phyloP scores from a whole-genome alignment of 768 basidiomycete species.

The Multifurca ochricompacta region DNA sequence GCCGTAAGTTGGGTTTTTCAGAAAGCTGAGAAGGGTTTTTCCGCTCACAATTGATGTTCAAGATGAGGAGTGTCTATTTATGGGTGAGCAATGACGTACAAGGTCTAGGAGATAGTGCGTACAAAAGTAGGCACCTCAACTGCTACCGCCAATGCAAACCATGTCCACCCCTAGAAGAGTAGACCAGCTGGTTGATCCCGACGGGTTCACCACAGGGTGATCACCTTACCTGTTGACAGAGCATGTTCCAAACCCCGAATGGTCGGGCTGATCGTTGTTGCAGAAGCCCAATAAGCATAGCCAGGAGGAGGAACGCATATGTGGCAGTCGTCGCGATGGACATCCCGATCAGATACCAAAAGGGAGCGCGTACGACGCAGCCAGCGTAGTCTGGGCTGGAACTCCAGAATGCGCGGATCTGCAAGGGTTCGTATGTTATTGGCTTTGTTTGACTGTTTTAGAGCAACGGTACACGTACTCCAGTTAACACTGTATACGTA shows the following conservation, averaged over 20 bases:
- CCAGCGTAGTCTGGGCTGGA: constrained; percentile 1
- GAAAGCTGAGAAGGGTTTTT: background rate
- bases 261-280: background rate
- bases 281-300: constrained; percentile 3
- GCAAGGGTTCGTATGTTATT: background rate
- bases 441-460: too few species aligned
- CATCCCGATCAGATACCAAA: background rate
- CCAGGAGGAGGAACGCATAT: constrained; percentile 2
- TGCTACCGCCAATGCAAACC: constrained; percentile 7
- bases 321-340: background rate
- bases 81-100: background rate
- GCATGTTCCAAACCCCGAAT: constrained; percentile 4
- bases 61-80: background rate
- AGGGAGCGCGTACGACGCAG: background rate
- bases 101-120: background rate
- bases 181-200: background rate
- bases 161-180: constrained; percentile 7
- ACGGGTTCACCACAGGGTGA: too few species aligned
- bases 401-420: constrained; percentile 1
- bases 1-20: background rate
- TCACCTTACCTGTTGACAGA: background rate
- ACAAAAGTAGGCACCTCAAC: constrained; percentile 13
- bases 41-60: constrained; percentile 1
- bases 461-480: background rate
- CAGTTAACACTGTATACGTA: background rate